Base-by-base conservation (phyloP, 2,329 filamentous ascomycete genomes). In the Cladophialophora chaetospira region DNA sequence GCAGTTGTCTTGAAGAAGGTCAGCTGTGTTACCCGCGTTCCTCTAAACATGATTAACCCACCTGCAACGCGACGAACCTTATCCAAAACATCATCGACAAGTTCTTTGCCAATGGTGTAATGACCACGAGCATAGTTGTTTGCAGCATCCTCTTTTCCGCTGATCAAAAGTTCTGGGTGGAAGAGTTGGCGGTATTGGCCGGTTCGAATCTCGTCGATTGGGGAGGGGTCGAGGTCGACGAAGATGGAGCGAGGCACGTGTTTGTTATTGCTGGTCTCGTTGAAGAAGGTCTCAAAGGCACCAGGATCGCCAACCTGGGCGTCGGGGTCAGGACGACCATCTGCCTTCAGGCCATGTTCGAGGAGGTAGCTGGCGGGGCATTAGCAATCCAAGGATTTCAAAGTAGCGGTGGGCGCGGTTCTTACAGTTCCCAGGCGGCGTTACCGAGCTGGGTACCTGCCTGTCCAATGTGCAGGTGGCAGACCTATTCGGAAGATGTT, bases 51-150 rank as follows among this genome's bases (percentile, higher is more conserved):
- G 50, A 28, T 64, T n/a, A n/a, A n/a, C 74, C 45, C 73, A 85
- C 83, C 82, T 70, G 80, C 79, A 65, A 87, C 81, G 65, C 83
- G 82, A 65, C 84, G 82, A 66, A 87, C 80, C 66, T 82, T 82
- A 66, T 87, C 84, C 68, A 86, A 78, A 55, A 86, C 84, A 53
- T 75, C 78, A 67, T 86, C 83, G 58, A 85, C 79, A 65, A 87
- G 77, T 69, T 87, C 84, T 74, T 87, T 87, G 67, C 84, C 84
- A 67, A 87, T 81, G 42, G 84, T 87, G 71, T 87, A 87, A 73
- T 87, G 84, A 60, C 84, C 84, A 73, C 84, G 81, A 62, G 84
- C 84, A 75, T 87, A 87, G 74, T 87, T 87, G 71, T 87, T 87
- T 66, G 84, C 83, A 58, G 84, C 84, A 74, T 87, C 84, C 70